Evolutionary conservation across 495 filamentous ascomycete genomes (phyloP).

Genomic region (Penicillium canescens): DNA sequence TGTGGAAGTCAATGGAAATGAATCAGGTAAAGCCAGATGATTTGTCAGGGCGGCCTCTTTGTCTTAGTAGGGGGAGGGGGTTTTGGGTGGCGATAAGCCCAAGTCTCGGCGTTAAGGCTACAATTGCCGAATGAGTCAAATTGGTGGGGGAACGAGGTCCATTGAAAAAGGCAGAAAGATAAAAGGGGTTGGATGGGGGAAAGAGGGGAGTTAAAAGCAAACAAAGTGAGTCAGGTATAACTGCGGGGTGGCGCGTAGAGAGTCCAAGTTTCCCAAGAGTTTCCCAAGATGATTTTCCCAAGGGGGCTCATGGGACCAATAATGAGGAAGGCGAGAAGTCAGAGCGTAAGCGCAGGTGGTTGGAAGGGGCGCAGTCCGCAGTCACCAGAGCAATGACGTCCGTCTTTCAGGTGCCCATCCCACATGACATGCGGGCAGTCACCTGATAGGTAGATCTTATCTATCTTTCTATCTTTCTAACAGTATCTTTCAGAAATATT

Average conservation of each 20-base stretch:
- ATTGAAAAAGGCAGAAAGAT: neutral
- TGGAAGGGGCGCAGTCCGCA: too few species aligned
- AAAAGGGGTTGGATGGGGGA: neutral
- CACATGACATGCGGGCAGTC: constrained; percentile 28
- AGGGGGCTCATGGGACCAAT: too few species aligned
- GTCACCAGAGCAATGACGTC: too few species aligned
- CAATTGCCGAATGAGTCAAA: constrained; percentile 9
- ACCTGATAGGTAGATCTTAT: constrained; percentile 13
- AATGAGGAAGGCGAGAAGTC: too few species aligned
- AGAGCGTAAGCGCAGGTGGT: too few species aligned
- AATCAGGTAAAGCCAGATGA: constrained; percentile 29
- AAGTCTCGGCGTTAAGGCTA: constrained; percentile 10
- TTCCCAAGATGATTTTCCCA: too few species aligned
- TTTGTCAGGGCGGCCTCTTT: constrained; percentile 42
- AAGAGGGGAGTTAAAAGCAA: too few species aligned
- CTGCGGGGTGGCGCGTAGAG: too few species aligned
- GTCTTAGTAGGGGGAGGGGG: constrained; percentile 6
- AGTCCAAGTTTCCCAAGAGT: too few species aligned
- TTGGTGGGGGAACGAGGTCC: neutral
- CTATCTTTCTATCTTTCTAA: neutral
- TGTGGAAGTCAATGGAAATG: constrained; percentile 20
- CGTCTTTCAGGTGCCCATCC: neutral
- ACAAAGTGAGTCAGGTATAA: too few species aligned
- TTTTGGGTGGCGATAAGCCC: constrained; percentile 32
- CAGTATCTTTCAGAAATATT: too few species aligned